These are phyloP conservation scores for Ophiostoma pallidulum DNA, from an alignment of 2,329 filamentous ascomycete species.

Conservation along the genomic window DNA sequence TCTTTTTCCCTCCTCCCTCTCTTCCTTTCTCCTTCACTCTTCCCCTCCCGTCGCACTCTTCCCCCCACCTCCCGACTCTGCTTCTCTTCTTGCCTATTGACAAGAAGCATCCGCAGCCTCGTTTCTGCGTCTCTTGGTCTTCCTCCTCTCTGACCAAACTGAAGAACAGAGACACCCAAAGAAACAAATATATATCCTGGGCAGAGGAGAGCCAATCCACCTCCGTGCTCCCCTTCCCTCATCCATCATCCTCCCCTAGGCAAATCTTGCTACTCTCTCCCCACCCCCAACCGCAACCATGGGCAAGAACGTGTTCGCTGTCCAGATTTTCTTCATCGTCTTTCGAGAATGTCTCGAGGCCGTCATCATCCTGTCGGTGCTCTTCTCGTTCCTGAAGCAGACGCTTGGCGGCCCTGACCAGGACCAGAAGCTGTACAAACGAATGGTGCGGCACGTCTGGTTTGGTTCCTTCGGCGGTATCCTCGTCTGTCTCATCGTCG, in stretches of 20 bases:
- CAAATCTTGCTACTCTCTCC: no score
- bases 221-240: no score
- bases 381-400: constrained; percentile 78
- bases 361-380: constrained; percentile 76
- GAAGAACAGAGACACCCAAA: no score
- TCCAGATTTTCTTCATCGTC: constrained; percentile 82
- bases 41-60: neutral
- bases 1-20: neutral
- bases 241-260: no score
- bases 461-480: constrained; percentile 50
- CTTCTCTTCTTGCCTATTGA: no score
- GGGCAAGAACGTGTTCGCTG: constrained; percentile 63
- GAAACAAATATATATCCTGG: no score
- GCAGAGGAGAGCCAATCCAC: no score
- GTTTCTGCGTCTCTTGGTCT: no score
- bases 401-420: constrained; percentile 56
- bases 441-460: constrained; percentile 63
- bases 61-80: no score
- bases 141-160: no score
- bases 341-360: constrained; percentile 81
- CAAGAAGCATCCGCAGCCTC: neutral
- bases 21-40: neutral
- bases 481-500: constrained; percentile 51
- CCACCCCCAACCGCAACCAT: constrained; percentile 26
- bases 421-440: constrained; percentile 56